Conservation (phyloP, 2,329 filamentous ascomycete species). For the Paecilomyces sp. region DNA sequence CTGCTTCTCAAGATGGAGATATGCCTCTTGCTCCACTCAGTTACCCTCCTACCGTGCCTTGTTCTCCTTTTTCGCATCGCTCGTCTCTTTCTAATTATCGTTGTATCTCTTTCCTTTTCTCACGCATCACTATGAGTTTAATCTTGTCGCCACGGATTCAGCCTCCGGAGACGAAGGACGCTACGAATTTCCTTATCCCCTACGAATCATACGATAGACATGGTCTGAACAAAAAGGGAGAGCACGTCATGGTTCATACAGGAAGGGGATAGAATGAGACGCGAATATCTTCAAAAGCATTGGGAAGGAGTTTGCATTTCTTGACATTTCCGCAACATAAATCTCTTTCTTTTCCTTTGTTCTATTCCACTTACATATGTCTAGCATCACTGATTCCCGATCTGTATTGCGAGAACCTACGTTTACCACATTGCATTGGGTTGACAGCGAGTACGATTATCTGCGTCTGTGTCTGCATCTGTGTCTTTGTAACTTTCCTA, state of each 20-base stretch:
- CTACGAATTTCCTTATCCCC: conserved; percentile 25
- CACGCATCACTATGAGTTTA: not conserved
- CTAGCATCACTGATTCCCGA: not conserved
- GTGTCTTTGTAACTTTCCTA: not conserved
- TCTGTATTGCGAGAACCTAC: not conserved
- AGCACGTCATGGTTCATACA: conserved; percentile 12
- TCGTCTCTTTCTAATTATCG: not conserved
- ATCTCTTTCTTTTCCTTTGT: conserved; percentile 8
- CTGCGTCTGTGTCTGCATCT: not conserved
- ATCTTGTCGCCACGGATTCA: conserved; percentile 6
- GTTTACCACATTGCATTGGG: not conserved
- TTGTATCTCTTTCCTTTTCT: not conserved
- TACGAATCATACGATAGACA: conserved; percentile 36
- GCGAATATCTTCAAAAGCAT: not conserved
- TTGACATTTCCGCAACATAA: conserved; percentile 8
- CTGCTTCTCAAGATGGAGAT: not conserved
- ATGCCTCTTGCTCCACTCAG: not conserved
- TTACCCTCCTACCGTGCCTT: not conserved
- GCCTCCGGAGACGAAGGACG: conserved; percentile 24
- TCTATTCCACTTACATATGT: conserved; percentile 2
- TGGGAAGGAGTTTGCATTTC: not conserved
- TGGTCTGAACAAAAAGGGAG: conserved; percentile 16
- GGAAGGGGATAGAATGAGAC: not conserved
- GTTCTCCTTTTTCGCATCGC: not conserved
- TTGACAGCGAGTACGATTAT: not conserved